Conservation (phyloP, 768 basidiomycete species). For the Suillus sp. region DNA sequence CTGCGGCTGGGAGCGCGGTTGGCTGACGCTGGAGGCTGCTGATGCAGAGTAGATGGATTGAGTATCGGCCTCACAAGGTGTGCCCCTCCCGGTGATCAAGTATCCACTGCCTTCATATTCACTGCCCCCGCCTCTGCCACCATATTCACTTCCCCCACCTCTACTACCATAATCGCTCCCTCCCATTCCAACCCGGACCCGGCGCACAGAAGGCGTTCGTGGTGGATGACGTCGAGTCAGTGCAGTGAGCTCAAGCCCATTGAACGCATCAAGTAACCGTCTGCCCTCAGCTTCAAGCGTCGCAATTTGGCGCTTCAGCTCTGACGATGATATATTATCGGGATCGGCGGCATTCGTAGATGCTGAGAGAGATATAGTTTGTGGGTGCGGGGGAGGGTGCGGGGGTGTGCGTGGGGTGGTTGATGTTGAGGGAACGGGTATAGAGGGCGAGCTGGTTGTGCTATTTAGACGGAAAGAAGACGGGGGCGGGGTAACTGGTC, state of each 20-base stretch:
- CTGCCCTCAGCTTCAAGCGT: slow-evolving; percentile 71
- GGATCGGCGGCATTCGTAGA: slow-evolving; percentile 50
- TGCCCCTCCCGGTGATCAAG: slow-evolving; percentile 30
- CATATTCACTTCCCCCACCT: slow-evolving; percentile 10
- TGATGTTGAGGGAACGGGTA: slow-evolving; percentile 22
- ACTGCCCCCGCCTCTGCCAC: slow-evolving; percentile 28
- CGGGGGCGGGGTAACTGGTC: slow-evolving; percentile 44
- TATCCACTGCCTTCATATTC: slow-evolving; percentile 25
- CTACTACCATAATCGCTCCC: slow-evolving; percentile 29
- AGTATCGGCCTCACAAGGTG: slow-evolving; percentile 47
- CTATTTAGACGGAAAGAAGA: slow-evolving; percentile 48
- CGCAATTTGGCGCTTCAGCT: slow-evolving; percentile 68
- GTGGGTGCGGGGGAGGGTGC: slow-evolving; percentile 38
- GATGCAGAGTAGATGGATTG: slow-evolving; percentile 58
- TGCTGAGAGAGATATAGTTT: slow-evolving; percentile 34
- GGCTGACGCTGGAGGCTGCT: slow-evolving; percentile 48
- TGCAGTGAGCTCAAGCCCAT: slow-evolving; percentile 72
- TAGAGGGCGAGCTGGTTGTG: slow-evolving; percentile 44
- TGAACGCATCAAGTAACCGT: slow-evolving; percentile 77
- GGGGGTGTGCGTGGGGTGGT: slow-evolving; percentile 32
- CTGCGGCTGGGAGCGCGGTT: slow-evolving; percentile 49
- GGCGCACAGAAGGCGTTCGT: slow-evolving; percentile 33
- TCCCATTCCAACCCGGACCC: slow-evolving; percentile 23
- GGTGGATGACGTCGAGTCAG: slow-evolving; percentile 45
- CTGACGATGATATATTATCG: slow-evolving; percentile 57